Base-by-base conservation (phyloP, 1,139 yeast genomes). In the Magnusiomyces paraingens region DNA sequence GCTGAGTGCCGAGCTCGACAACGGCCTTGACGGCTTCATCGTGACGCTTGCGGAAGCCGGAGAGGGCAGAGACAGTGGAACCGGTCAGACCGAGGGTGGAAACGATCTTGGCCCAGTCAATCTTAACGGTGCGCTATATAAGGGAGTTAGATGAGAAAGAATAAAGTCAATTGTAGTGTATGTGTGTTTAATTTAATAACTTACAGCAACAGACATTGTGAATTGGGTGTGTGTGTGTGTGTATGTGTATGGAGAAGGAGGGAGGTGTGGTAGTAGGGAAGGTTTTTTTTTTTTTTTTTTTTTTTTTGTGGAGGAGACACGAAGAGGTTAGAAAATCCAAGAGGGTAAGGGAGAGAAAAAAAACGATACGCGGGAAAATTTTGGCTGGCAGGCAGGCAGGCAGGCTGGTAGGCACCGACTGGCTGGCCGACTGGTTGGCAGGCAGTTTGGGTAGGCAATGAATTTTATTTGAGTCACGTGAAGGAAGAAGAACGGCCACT, bases 31-130 rank as follows among this genome's bases (percentile, higher is more conserved):
- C 86, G 65, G 99, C 98, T 72, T 93, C 99, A 68, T 93, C 98
- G 74, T 89, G 86, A 81, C 99, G 87, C 86, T 94, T 93, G 79
- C 91, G 93, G 86, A 93, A 93, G 46, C 95, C 81, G 56, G 93
- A 81, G 70, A 93, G 79, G 48, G 95, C 82, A 56, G 88, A 71
- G 59, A 96, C 95, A 61, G 99, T 93, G 70, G 85, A 76, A 59
- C 99, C 99, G 59, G 96, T 83, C 71, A 93, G 81, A 58, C 97
- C 96, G 70, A 93, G 81, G 63, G 93, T 83, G 64, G 94, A 78
- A 70, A 88, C 81, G 70, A 93, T 84, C 76, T 85, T 84, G 70
- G 94, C 83, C 97, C 98, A 93, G 81, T 93, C 95, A 74, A 93
- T 80, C 78, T 90, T 91, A 69, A 86, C 78, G 94, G 86, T 15